Conservation (phyloP, 2,329 filamentous ascomycete species). For the Fusarium dimerum region DNA sequence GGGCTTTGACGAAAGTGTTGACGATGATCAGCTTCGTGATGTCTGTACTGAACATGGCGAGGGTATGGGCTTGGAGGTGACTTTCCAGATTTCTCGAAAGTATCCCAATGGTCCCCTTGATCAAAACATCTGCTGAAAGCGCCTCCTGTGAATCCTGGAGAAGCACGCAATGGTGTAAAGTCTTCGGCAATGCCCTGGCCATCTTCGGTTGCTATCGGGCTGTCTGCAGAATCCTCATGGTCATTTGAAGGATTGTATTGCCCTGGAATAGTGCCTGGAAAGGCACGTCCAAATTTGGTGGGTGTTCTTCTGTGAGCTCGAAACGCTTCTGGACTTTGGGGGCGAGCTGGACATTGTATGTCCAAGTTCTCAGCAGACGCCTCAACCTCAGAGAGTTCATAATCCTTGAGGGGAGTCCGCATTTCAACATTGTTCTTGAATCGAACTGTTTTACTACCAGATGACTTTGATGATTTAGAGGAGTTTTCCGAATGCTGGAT, state of each 20-base stretch:
- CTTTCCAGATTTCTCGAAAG: slow-evolving; percentile 6
- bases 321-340: background rate
- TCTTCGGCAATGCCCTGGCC: slow-evolving; percentile 4
- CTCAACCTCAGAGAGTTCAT: slow-evolving; percentile 13
- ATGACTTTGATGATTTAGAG: slow-evolving; percentile 22
- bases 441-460: slow-evolving; percentile 27
- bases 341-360: background rate
- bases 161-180: slow-evolving; percentile 8
- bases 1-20: background rate
- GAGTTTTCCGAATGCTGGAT: slow-evolving; percentile 23
- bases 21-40: background rate
- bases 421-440: slow-evolving; percentile 26
- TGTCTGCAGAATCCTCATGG: background rate
- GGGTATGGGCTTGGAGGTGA: background rate
- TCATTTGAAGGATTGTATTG: no score
- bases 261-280: background rate
- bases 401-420: slow-evolving; percentile 11
- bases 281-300: background rate
- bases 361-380: background rate
- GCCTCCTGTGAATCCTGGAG: slow-evolving; percentile 22
- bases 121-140: slow-evolving; percentile 26
- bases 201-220: no score
- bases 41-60: background rate
- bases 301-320: background rate
- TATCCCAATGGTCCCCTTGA: slow-evolving; percentile 7